Percentiles rank a stretch among this genome's conserved stretches.
Conservation (phyloP, 108 stramenopile genomes). For the Nannochloropsis granulata region DNA sequence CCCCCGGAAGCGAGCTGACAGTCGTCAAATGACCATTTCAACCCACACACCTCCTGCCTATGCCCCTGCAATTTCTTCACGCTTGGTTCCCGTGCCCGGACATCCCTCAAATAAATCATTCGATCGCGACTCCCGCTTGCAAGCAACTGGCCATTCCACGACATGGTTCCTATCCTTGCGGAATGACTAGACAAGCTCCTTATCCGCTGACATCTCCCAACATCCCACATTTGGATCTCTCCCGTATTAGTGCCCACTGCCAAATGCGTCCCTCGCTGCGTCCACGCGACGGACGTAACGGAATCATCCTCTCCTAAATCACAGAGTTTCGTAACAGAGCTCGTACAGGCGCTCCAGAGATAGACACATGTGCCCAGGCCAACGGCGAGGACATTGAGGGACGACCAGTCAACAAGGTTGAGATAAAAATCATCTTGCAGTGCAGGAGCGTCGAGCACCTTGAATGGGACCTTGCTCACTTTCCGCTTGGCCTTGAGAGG, state of each 20-base stretch:
- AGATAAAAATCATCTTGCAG: conserved; percentile 98
- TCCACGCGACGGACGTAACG: conserved; percentile 85
- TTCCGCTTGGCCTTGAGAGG: conserved; percentile 31
- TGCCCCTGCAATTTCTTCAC: conserved; percentile 57
- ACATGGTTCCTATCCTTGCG: conserved; percentile 72
- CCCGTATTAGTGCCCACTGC: conserved; percentile 80
- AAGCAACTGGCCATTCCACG: conserved; percentile 65
- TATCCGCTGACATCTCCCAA: conserved; percentile 40
- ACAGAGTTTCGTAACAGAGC: conserved; percentile 69
- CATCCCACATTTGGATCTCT: conserved; percentile 82
- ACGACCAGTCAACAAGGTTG: conserved; percentile 91
- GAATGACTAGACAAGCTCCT: conserved; percentile 68
- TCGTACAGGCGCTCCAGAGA: conserved; percentile 77
- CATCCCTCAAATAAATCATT: conserved; percentile 70
- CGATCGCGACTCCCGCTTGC: conserved; percentile 87
- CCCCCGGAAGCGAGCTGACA: conserved; percentile 63
- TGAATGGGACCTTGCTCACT: conserved; percentile 75
- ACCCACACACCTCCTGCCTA: conserved; percentile 93
- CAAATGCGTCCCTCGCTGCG: conserved; percentile 68
- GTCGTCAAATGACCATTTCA: conserved; percentile 87
- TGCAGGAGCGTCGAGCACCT: conserved; percentile 95
- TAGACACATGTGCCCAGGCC: conserved; percentile 82
- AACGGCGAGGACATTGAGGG: conserved; percentile 89
- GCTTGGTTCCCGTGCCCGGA: conserved; percentile 42
- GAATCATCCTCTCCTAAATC: conserved; percentile 18